Evolutionary conservation across 306 rosid species (phyloP).

Genomic region (Corylus avellana): DNA sequence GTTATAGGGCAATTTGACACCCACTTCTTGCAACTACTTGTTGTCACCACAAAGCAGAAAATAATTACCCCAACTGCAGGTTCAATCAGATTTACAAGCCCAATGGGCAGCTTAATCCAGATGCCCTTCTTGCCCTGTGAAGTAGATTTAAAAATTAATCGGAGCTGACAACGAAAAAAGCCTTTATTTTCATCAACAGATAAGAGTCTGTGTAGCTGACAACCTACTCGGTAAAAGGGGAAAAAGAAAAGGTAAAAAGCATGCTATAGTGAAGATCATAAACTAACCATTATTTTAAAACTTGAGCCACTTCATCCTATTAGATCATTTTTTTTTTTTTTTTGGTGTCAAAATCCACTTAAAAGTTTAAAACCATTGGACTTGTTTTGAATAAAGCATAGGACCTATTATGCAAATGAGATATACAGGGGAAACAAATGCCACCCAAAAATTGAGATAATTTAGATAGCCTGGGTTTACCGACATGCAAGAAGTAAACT

Average conservation of each 20-base stretch:
- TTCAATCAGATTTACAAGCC: constrained; percentile 51
- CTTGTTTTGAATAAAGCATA: not conserved
- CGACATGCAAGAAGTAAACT: too few species aligned
- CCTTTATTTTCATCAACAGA: not conserved
- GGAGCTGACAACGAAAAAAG: not conserved
- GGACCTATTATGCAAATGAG: not conserved
- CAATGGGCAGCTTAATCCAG: constrained; percentile 57
- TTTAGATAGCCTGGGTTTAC: too few species aligned
- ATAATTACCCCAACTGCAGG: constrained; percentile 47
- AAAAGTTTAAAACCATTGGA: not conserved
- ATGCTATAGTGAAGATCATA: not conserved
- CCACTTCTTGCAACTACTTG: not conserved
- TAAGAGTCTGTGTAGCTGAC: not conserved
- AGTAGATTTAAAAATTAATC: constrained; percentile 5
- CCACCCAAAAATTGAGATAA: too few species aligned
- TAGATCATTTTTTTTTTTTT: not conserved
- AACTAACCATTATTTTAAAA: not conserved
- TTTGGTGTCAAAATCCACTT: not conserved
- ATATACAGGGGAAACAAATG: not conserved
- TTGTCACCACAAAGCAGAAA: not conserved
- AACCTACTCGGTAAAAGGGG: not conserved
- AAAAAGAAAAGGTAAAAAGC: not conserved
- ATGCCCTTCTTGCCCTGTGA: constrained; percentile 54
- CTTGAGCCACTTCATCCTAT: not conserved
- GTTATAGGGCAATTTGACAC: not conserved